phyloP scores from a whole-genome alignment of 805 yeast species.

The Cyberlindnera euphorbiiphila region DNA sequence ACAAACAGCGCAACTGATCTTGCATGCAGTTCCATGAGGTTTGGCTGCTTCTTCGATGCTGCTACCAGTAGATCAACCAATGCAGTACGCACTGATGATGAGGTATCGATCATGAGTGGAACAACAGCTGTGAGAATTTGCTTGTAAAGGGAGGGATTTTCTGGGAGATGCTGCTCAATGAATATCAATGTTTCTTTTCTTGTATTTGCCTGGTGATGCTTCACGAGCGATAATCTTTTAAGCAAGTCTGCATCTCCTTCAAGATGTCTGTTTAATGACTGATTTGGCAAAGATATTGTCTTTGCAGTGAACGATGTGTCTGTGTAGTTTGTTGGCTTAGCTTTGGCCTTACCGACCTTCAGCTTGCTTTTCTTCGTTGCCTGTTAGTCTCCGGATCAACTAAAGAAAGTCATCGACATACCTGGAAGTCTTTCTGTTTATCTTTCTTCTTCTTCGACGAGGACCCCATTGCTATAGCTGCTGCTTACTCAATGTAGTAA shows the following conservation, averaged over 20 bases:
- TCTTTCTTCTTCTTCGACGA: constrained; percentile 38
- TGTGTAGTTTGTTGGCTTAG: constrained; percentile 71
- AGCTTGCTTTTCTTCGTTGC: constrained; percentile 58
- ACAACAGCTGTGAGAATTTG: constrained; percentile 53
- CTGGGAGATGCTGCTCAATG: constrained; percentile 49
- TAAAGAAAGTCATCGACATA: not conserved
- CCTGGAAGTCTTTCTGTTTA: constrained; percentile 28
- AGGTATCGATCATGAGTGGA: constrained; percentile 58
- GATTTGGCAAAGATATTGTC: constrained; percentile 38
- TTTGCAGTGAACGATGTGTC: constrained; percentile 82
- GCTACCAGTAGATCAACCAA: constrained; percentile 44
- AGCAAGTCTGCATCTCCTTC: constrained; percentile 42
- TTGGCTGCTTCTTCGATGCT: constrained; percentile 46
- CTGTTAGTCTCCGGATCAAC: not conserved
- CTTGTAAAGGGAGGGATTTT: constrained; percentile 50
- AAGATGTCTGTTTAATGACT: constrained; percentile 28
- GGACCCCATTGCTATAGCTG: constrained; percentile 22
- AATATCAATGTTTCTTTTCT: constrained; percentile 65
- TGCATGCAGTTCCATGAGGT: constrained; percentile 57
- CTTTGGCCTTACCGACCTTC: constrained; percentile 80
- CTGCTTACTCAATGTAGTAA: not conserved
- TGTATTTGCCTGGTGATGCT: constrained; percentile 68
- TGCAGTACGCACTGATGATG: constrained; percentile 59
- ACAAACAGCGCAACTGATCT: constrained; percentile 64
- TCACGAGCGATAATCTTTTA: constrained; percentile 63